Evolutionary conservation across 768 basidiomycete species (phyloP), one percentile per base, ranked within the genome.

Genomic region (Chalciporus chontae): DNA sequence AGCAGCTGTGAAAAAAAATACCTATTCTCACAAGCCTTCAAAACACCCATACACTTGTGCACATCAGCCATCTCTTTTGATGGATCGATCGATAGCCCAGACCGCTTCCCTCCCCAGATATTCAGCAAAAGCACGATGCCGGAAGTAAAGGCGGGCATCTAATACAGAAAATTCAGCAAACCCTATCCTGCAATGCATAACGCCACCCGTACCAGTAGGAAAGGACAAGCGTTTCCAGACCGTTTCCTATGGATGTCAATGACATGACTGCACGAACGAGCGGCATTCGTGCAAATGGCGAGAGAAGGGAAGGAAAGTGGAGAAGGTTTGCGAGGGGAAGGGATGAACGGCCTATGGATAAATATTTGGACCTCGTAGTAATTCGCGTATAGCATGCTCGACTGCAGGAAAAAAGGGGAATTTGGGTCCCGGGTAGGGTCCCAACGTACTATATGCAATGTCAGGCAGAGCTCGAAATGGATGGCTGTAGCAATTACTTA

Each of bases 271-370:
- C 79, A 84, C 1, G 87, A 88, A 7, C 88, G 75, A 2, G 91
- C 87, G 0, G 91, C 83, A 52, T 91, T 92, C n/a, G 85, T 82
- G 64, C 90, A 92, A 45, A 93, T 91, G 0, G 87, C 87, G 27
- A 92, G 72, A 0, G 89, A 84, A 60, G 70, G 82, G 58, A 83
- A 78, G 1, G 73, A 71, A 32, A 79, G 59, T 2, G 68, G 63
- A 0, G 73, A 69, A 0, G 74, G 74, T 49, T 81, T 81, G 40
- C 75, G 70, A 3, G 81, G 78, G 0, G 78, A 78, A 0, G 87
- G 86, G 49, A 93, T 84, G 66, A 88, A 90, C 4, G 85, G 85
- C 37, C 90, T 75, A 64, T 93, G 90, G 41, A 90, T 79, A 48
- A 83, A 71, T 56, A 92, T 90, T 55, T 83, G 77, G 24, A 75